These are phyloP conservation scores for Emericellopsis terricola DNA, from an alignment of 495 filamentous ascomycete species.

Conservation along the genomic window DNA sequence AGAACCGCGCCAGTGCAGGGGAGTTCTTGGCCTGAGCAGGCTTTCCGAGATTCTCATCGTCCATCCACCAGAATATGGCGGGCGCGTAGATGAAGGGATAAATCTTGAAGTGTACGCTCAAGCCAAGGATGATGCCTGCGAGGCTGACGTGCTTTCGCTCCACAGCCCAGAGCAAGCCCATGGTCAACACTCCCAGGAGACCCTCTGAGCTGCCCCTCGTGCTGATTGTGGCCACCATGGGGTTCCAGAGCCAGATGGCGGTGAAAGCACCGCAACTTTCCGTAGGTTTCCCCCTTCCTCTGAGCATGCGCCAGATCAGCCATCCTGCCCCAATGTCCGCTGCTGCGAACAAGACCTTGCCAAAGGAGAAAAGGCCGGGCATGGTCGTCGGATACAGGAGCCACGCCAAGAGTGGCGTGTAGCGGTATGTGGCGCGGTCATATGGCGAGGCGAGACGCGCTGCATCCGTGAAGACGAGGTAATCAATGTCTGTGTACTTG, in stretches of 20 bases:
- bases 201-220: slow-evolving; percentile 90
- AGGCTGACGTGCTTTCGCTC: slow-evolving; percentile 35
- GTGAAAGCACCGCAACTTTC: slow-evolving; percentile 49
- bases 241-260: slow-evolving; percentile 83
- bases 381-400: slow-evolving; percentile 66
- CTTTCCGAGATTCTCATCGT: slow-evolving; percentile 26
- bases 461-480: slow-evolving; percentile 96
- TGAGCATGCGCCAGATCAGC: slow-evolving; percentile 37
- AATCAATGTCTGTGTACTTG: slow-evolving; percentile 98
- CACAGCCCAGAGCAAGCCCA: slow-evolving; percentile 66
- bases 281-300: slow-evolving; percentile 10
- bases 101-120: slow-evolving; percentile 93
- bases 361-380: slow-evolving; percentile 47
- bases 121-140: slow-evolving; percentile 60
- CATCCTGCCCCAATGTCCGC: slow-evolving; percentile 77
- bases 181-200: slow-evolving; percentile 65
- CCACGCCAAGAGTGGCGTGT: slow-evolving; percentile 88
- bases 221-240: slow-evolving; percentile 94
- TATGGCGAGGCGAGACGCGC: slow-evolving; percentile 78
- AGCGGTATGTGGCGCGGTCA: slow-evolving; percentile 81
- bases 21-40: no score
- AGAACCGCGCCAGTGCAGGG: slow-evolving; percentile 26
- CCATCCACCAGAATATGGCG: slow-evolving; percentile 79
- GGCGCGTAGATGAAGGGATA: slow-evolving; percentile 92
- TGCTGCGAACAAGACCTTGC: slow-evolving; percentile 71